Conservation (phyloP, 2,329 filamentous ascomycete species). For the Proliferodiscus dingleyae region DNA sequence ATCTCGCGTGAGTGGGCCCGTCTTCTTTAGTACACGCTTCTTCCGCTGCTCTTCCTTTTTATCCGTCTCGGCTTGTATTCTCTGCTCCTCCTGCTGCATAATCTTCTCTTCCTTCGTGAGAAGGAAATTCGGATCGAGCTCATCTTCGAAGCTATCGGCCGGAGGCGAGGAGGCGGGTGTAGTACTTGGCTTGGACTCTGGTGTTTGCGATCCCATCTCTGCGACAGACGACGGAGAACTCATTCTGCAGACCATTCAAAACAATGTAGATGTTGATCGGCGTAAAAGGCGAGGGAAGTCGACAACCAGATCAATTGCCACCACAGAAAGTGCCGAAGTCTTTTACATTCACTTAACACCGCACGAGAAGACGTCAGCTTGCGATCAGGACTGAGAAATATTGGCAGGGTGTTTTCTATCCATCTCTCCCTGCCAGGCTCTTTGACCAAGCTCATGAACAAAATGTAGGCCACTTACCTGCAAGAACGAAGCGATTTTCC, state of each 20-base stretch:
- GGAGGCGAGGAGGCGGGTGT: constrained; percentile 24
- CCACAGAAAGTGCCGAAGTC: too few species aligned
- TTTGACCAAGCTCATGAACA: not conserved
- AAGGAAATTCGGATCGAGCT: constrained; percentile 17
- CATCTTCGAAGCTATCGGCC: constrained; percentile 10
- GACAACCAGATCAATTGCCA: too few species aligned
- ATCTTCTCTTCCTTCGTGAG: constrained; percentile 26
- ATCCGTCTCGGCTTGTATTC: constrained; percentile 43
- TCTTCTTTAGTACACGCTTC: constrained; percentile 35
- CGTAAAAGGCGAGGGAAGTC: not conserved
- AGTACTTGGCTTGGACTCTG: constrained; percentile 20
- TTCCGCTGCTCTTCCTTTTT: constrained; percentile 35
- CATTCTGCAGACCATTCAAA: not conserved
- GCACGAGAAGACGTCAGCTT: too few species aligned
- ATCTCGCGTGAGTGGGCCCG: constrained; percentile 26
- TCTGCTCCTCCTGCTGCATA: constrained; percentile 40
- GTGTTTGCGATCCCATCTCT: constrained; percentile 11
- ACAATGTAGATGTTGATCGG: not conserved
- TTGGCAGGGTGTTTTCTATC: too few species aligned
- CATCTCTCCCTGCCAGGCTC: not conserved
- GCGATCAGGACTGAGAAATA: too few species aligned
- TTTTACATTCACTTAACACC: too few species aligned
- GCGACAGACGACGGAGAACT: not conserved
- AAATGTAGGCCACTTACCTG: not conserved
- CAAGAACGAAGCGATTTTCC: not conserved